These are phyloP conservation scores for Phytophthora colocasiae DNA, from an alignment of 352 stramenopile genomes.

Conservation along the genomic window DNA sequence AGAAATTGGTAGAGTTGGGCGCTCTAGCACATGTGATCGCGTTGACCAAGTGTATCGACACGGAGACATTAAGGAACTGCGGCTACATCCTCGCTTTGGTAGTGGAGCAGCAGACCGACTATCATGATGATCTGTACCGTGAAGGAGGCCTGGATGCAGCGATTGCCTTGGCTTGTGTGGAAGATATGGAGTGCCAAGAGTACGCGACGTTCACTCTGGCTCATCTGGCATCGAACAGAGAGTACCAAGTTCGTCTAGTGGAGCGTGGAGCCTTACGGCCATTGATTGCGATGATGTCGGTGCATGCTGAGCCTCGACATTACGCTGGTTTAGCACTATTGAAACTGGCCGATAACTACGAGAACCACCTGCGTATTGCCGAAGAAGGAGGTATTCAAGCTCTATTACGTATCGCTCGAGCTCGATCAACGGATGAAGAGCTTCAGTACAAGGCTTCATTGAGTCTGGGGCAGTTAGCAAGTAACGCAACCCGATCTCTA, in stretches of 20 bases:
- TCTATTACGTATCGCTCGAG: constrained; percentile 91
- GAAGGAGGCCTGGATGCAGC: constrained; percentile 90
- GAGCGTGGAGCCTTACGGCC: constrained; percentile 91
- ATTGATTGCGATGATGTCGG: constrained; percentile 96
- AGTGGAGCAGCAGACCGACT: constrained; percentile 92
- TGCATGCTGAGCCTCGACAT: constrained; percentile 93
- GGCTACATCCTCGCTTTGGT: constrained; percentile 94
- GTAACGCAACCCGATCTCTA: constrained; percentile 87
- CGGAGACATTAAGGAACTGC: constrained; percentile 92
- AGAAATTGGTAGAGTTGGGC: constrained; percentile 92
- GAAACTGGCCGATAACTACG: constrained; percentile 98
- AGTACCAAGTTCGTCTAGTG: constrained; percentile 94
- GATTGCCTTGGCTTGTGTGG: constrained; percentile 92
- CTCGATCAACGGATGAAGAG: constrained; percentile 93
- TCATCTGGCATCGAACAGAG: constrained; percentile 94
- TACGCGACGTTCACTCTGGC: constrained; percentile 96
- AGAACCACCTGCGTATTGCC: constrained; percentile 96
- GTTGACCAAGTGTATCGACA: constrained; percentile 84
- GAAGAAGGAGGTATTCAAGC: constrained; percentile 96
- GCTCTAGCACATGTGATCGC: constrained; percentile 84
- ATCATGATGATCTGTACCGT: constrained; percentile 90
- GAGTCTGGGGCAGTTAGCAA: constrained; percentile 92
- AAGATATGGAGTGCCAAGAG: constrained; percentile 97
- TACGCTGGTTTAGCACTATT: constrained; percentile 97
- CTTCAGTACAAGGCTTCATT: constrained; percentile 96